phyloP scores from a whole-genome alignment of 108 stramenopile genomes.

The Pseudonitzschia pungens region DNA sequence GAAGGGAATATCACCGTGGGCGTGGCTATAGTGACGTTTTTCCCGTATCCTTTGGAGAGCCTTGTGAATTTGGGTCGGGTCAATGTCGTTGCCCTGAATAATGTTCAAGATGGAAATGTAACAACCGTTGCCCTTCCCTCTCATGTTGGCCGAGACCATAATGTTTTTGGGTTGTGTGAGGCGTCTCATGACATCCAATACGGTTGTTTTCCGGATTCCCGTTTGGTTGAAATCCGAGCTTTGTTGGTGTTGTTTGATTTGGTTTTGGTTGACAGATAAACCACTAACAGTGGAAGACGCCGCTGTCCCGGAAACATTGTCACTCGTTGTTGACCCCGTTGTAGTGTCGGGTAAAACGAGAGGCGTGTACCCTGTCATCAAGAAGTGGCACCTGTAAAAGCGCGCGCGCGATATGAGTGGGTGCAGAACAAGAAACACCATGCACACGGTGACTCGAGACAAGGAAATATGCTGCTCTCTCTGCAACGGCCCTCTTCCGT shows the following conservation, averaged over 20 bases:
- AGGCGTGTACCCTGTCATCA: conserved; percentile 99
- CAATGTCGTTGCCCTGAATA: conserved; percentile 95
- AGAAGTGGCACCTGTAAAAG: conserved; percentile 88
- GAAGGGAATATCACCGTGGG: conserved; percentile 74
- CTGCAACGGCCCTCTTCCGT: too few species aligned
- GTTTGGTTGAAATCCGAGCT: conserved; percentile 15
- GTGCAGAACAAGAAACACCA: too few species aligned
- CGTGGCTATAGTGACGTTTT: conserved; percentile 49
- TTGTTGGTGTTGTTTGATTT: not conserved
- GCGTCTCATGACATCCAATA: conserved; percentile 98
- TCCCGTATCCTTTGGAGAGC: conserved; percentile 97
- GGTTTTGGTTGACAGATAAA: conserved; percentile 8
- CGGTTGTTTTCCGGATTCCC: conserved; percentile 96
- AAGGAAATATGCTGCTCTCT: too few species aligned
- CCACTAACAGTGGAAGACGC: conserved; percentile 8
- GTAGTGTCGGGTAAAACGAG: conserved; percentile 40
- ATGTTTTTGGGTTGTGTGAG: conserved; percentile 98
- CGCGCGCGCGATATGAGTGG: too few species aligned
- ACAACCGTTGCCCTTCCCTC: conserved; percentile 79
- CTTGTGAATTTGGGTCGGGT: conserved; percentile 98
- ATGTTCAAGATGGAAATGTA: conserved; percentile 99
- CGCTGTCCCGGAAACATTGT: conserved; percentile 19
- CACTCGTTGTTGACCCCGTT: not conserved
- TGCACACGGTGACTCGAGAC: too few species aligned
- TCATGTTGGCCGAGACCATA: conserved; percentile 96